Base-by-base conservation (phyloP, 1,284 basidiomycete genomes). In the Malassezia globosa region DNA sequence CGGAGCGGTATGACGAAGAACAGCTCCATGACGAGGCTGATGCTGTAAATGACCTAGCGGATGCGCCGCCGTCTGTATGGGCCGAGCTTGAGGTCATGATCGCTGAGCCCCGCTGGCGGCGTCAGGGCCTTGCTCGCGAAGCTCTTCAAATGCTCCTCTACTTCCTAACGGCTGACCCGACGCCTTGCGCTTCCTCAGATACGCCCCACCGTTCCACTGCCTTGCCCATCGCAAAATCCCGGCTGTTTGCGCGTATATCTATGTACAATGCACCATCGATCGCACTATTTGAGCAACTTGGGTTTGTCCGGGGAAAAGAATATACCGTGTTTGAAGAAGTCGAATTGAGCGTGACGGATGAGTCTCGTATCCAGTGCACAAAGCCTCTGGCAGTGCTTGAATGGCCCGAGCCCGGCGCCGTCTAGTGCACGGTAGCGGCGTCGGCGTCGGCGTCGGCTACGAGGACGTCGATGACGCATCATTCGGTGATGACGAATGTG, bases 11-110 rank as follows among this genome's bases (percentile, higher is more conserved):
- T 23, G 55, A 58, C 21, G 53, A 57, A 5, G 43, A 46, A 23
- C n/a, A n/a, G n/a, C n/a, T n/a, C n/a, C n/a, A n/a, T n/a, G n/a
- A n/a, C n/a, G n/a, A n/a, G n/a, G n/a, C n/a, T n/a, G n/a, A n/a
- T n/a, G n/a, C n/a, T n/a, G n/a, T n/a, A n/a, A n/a, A n/a, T n/a
- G 48, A 53, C 7, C 43, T 29, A 8, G 19, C 26, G 7, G 46
- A 55, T 16, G 58, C 16, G 46, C 55, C 10, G 44, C 45, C 4
- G 50, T 51, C 1, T 41, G 79, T 80, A 14, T 45, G 26, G 13
- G 77, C 80, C 18, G 86, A 89, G 62, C 74, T 77, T 48, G 78
- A 80, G 66, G 81, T 90, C 55, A 92, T 90, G 87, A 83, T 92
- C 59, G 84, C 85, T 43, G 83, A 85, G 53, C 74, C 74, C 16